Evolutionary conservation across 148 eudicot species (phyloP).

Genomic region (Camellia japonica): DNA sequence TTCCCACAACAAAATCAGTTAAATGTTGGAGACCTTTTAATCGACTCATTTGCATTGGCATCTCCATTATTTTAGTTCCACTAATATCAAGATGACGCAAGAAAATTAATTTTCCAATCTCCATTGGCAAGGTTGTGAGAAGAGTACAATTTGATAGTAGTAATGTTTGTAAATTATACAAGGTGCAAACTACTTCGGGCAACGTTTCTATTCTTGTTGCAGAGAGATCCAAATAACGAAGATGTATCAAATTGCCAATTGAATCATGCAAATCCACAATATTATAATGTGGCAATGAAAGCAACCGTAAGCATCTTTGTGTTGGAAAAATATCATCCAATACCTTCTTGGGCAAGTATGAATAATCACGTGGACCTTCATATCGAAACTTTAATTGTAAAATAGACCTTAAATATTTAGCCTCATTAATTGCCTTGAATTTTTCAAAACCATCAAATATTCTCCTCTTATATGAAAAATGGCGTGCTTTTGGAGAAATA

Average conservation of each 20-base stretch:
- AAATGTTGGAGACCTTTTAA: background rate
- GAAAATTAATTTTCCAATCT: background rate
- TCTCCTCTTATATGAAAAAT: constrained; percentile 6
- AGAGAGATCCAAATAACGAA: background rate
- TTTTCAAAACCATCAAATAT: constrained; percentile 1
- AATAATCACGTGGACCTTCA: background rate
- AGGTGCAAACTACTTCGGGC: background rate
- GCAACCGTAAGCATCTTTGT: background rate
- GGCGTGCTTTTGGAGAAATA: background rate
- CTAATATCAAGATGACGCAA: background rate
- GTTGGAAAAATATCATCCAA: background rate
- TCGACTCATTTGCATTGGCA: background rate
- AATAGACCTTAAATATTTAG: constrained; percentile 12
- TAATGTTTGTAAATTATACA: background rate
- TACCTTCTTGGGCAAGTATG: background rate
- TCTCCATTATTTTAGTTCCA: background rate
- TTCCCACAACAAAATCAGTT: background rate
- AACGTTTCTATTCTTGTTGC: background rate
- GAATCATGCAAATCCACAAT: background rate
- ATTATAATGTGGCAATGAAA: background rate
- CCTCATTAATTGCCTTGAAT: background rate
- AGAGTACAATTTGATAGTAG: background rate
- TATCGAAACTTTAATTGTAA: background rate
- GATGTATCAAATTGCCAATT: background rate
- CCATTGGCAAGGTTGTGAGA: background rate